Percentiles rank a stretch among this genome's conserved stretches.
Evolutionary conservation across 1,284 basidiomycete genomes (phyloP).

Genomic region (Mycosarcoma mackinlayi): DNA sequence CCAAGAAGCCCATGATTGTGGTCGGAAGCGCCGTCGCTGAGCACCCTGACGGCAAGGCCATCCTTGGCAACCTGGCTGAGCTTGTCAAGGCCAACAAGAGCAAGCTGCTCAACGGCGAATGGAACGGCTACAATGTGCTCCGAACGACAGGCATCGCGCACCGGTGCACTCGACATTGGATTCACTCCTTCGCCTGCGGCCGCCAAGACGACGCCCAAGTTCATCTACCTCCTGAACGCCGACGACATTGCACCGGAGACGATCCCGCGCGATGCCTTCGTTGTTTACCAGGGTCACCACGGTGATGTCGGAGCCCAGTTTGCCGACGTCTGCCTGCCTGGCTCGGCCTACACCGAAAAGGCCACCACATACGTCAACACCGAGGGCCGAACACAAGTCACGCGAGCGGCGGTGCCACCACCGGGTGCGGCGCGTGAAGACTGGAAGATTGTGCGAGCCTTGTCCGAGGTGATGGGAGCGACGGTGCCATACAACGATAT

Average conservation of each 20-base stretch:
- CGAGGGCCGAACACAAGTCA: slow-evolving; percentile 91
- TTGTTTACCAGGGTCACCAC: slow-evolving; percentile 99
- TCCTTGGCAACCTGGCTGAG: slow-evolving; percentile 82
- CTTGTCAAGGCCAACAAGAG: slow-evolving; percentile 76
- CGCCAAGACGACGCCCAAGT: slow-evolving; percentile 84
- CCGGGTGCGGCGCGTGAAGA: slow-evolving; percentile 95
- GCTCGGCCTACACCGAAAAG: slow-evolving; percentile 96
- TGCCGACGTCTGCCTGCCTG: slow-evolving; percentile 94
- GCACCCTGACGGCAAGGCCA: slow-evolving; percentile 84
- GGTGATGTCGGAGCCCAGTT: slow-evolving; percentile 96
- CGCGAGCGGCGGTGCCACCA: slow-evolving; percentile 90
- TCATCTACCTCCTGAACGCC: slow-evolving; percentile 95
- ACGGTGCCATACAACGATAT: slow-evolving; percentile 92
- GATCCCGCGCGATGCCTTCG: slow-evolving; percentile 94
- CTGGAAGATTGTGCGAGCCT: slow-evolving; percentile 97
- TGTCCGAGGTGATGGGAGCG: slow-evolving; percentile 85
- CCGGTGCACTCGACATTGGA: slow-evolving; percentile 95
- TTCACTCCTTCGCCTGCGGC: slow-evolving; percentile 86
- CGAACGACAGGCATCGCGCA: slow-evolving; percentile 89
- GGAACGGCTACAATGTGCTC: slow-evolving; percentile 94
- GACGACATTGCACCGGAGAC: slow-evolving; percentile 90
- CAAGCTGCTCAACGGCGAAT: slow-evolving; percentile 84
- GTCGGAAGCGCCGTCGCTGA: slow-evolving; percentile 88
- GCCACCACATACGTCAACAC: slow-evolving; percentile 95
- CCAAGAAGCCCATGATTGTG: slow-evolving; percentile 93